These are phyloP conservation scores for Pyronema domesticum DNA, from an alignment of 495 filamentous ascomycete species.

Conservation along the genomic window DNA sequence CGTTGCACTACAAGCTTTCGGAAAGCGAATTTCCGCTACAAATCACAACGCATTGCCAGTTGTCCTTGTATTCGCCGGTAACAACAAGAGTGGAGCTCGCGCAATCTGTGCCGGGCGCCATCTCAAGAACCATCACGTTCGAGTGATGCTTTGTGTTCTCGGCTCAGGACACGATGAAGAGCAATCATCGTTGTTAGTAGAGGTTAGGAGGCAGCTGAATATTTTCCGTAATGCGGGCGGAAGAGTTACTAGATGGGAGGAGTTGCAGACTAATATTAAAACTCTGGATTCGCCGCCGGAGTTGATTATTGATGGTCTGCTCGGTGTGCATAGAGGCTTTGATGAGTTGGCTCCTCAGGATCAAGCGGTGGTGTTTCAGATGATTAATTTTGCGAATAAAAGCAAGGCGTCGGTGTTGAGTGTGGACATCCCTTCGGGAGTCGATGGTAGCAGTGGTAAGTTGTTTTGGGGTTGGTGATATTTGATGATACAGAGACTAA, in stretches of 20 bases:
- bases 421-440: constrained; percentile 71
- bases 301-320: constrained; percentile 72
- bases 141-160: constrained; percentile 66
- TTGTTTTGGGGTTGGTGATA: constrained; percentile 15
- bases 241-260: constrained; percentile 41
- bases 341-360: constrained; percentile 68
- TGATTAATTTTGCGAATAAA: constrained; percentile 75
- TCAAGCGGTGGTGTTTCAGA: constrained; percentile 60
- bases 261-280: constrained; percentile 35
- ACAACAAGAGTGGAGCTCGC: constrained; percentile 67
- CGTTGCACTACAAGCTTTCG: constrained; percentile 47
- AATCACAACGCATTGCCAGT: constrained; percentile 42
- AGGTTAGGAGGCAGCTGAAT: constrained; percentile 53
- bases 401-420: constrained; percentile 60
- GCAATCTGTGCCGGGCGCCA: constrained; percentile 75
- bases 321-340: constrained; percentile 67
- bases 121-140: constrained; percentile 58
- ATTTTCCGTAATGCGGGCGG: constrained; percentile 65
- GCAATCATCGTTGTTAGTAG: constrained; percentile 33
- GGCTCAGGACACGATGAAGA: constrained; percentile 58
- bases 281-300: constrained; percentile 45
- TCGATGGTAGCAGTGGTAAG: constrained; percentile 60
- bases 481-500: background rate
- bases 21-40: constrained; percentile 20
- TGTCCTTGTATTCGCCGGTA: constrained; percentile 70